These are phyloP conservation scores for Kernera saxatilis DNA, from an alignment of 345 rosid species.

Conservation along the genomic window DNA sequence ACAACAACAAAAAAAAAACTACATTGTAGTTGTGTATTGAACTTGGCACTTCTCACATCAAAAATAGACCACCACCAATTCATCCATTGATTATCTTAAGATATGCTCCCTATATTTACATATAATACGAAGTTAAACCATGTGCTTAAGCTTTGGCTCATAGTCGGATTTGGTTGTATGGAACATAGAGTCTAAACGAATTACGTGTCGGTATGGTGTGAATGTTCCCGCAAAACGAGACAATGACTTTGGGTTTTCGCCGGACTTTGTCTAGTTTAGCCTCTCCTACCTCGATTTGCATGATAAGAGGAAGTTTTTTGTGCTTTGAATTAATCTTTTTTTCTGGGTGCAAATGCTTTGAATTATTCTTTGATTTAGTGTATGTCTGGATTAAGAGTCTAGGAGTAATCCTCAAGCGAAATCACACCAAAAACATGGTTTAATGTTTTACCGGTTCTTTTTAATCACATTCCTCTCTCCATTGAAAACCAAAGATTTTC, in stretches of 20 bases:
- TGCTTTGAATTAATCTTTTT: neutral
- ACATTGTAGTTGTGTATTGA: too few relatives aligned
- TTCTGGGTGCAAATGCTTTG: too few relatives aligned
- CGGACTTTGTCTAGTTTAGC: neutral
- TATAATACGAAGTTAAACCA: neutral
- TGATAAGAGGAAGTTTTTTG: neutral
- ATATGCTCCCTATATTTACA: too few relatives aligned
- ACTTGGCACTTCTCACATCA: too few relatives aligned
- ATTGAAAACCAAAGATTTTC: neutral
- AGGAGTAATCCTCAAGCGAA: neutral
- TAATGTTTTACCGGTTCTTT: neutral
- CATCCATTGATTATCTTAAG: too few relatives aligned
- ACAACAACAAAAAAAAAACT: too few relatives aligned
- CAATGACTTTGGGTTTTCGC: neutral
- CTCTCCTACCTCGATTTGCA: neutral
- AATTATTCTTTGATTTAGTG: neutral
- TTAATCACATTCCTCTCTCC: neutral
- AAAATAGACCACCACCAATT: too few relatives aligned
- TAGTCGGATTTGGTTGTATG: neutral
- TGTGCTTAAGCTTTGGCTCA: neutral
- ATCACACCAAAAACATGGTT: neutral
- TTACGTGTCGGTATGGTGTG: neutral
- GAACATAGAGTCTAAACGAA: neutral
- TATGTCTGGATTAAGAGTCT: neutral
- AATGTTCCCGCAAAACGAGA: neutral